Base-by-base conservation (phyloP, 116 monocot species). In the Posidonia oceanica region DNA sequence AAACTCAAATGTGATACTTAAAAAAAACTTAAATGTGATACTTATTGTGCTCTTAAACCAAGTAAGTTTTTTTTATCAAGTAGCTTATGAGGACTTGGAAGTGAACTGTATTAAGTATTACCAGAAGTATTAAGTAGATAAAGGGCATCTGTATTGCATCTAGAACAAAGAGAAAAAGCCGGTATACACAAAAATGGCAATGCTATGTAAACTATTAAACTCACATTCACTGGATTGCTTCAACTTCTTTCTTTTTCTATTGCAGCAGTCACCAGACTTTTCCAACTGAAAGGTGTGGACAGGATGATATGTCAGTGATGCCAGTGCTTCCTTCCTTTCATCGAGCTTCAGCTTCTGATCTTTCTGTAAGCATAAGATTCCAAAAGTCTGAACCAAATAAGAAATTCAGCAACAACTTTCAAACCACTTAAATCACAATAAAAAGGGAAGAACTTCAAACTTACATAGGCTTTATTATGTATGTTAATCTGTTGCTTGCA, bases 401-500 rank as follows among this genome's bases (percentile, higher is more conserved):
- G 29, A 29, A 29, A 29, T 29, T 29, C 29, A 29, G 70, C 6
- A 38, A 22, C 11, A 15, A 54, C 4, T 23, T 41, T 39, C 39
- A 5, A 39, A 16, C 3, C 0, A 15, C n/a, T 7, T 18, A 11
- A 36, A 36, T 14, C 17, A 48, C 36, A 17, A 21, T 42, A 23
- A 41, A 16, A 75, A 62, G 17, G 11, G 59, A 44, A 40, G 0
- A 61, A 55, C 7, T 58, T 14, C 39, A 36, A 62, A 68, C 83
- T 78, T 89, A 96, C 96, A 79, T 80, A 83, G 36, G 84, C 68
- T 65, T 87, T 88, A 13, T 44, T 79, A 69, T 75, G 82, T 65
- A 44, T 80, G 16, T 38, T 74, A 69, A 91, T 87, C 75, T 91
- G 91, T 72, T 87, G 85, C 82, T 80, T 91, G 76, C 96, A 96